Percentiles rank a stretch among this genome's conserved stretches.
These are phyloP conservation scores for Podospora comata DNA, from an alignment of 495 filamentous ascomycete species.

Conservation along the genomic window DNA sequence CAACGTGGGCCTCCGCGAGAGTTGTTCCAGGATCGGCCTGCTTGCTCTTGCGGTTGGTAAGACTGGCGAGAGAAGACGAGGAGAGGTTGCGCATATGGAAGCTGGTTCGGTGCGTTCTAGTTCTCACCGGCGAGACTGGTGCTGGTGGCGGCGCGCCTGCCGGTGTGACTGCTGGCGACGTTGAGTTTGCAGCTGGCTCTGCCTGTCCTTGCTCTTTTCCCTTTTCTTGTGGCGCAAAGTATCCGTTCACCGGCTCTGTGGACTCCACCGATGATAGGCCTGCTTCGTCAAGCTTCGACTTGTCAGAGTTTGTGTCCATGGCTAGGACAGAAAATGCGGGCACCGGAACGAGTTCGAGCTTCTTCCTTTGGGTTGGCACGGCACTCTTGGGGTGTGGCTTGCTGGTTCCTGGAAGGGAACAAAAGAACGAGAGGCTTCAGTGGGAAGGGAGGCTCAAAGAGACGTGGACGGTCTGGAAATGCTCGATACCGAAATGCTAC, in stretches of 20 bases:
- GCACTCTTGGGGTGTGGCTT: neutral
- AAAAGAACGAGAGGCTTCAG: neutral
- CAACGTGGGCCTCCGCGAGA: slow-evolving; percentile 42
- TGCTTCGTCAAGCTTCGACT: neutral
- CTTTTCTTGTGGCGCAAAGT: neutral
- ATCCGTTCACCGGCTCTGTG: neutral
- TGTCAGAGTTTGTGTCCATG: slow-evolving; percentile 7
- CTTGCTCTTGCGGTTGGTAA: slow-evolving; percentile 49
- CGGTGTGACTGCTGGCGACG: slow-evolving; percentile 7
- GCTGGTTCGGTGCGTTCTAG: slow-evolving; percentile 18
- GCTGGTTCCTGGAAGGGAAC: neutral
- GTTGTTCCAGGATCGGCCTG: slow-evolving; percentile 51
- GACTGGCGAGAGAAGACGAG: slow-evolving; percentile 26
- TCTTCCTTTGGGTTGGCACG: neutral
- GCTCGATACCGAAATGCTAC: neutral
- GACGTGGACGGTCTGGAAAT: neutral
- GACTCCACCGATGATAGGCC: neutral
- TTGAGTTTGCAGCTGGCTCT: slow-evolving; percentile 9
- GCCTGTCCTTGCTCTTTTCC: neutral
- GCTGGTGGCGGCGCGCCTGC: slow-evolving; percentile 4
- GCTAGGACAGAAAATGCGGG: slow-evolving; percentile 2
- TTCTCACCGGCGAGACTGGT: slow-evolving; percentile 4
- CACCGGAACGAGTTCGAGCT: slow-evolving; percentile 1
- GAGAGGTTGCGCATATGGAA: slow-evolving; percentile 22
- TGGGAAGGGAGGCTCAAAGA: neutral